Conservation (phyloP, 768 basidiomycete species). For the Roridomyces roridus region DNA sequence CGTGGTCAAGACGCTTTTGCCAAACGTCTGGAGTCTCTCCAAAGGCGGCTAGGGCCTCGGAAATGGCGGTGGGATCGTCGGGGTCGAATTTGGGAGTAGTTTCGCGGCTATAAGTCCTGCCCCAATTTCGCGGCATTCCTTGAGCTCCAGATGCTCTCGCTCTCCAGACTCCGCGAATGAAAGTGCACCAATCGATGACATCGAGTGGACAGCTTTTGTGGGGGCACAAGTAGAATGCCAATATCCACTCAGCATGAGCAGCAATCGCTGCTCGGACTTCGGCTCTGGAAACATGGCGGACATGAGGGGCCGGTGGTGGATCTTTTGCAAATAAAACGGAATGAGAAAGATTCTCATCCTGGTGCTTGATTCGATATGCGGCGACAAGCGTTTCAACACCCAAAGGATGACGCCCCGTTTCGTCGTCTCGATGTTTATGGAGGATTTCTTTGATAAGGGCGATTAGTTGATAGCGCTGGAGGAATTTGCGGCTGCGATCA, state of each 20-base stretch:
- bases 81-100: slow-evolving; percentile 15
- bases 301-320: slow-evolving; percentile 39
- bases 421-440: slow-evolving; percentile 31
- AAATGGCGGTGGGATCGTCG: slow-evolving; percentile 10
- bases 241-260: slow-evolving; percentile 63
- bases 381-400: slow-evolving; percentile 59
- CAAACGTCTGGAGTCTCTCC: slow-evolving; percentile 37
- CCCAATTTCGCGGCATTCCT: slow-evolving; percentile 22
- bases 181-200: slow-evolving; percentile 52
- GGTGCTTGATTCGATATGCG: slow-evolving; percentile 40
- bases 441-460: slow-evolving; percentile 53
- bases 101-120: slow-evolving; percentile 22
- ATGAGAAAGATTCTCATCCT: neutral
- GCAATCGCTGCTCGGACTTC: slow-evolving; percentile 60
- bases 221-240: slow-evolving; percentile 51
- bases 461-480: slow-evolving; percentile 57
- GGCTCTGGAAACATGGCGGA: slow-evolving; percentile 54
- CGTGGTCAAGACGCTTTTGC: slow-evolving; percentile 31
- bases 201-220: slow-evolving; percentile 42
- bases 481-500: slow-evolving; percentile 50
- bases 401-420: slow-evolving; percentile 47
- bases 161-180: slow-evolving; percentile 35
- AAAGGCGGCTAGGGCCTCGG: slow-evolving; percentile 34
- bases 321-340: slow-evolving; percentile 37
- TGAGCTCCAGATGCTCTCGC: neutral